Conservation (phyloP, 192 early-diverging fungal genomes). For the Endogone sp. region DNA sequence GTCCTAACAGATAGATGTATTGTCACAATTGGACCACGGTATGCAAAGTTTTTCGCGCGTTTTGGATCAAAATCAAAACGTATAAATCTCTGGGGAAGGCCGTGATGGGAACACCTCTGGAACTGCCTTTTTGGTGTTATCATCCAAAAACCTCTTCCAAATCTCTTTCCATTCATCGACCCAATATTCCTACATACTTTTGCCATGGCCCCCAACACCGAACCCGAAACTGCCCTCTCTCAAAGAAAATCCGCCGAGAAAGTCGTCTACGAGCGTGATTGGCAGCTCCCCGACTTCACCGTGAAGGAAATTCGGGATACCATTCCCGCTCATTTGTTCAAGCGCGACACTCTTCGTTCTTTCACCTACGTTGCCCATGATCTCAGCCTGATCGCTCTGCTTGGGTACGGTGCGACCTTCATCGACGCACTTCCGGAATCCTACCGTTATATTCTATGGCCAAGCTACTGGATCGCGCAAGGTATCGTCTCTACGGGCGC, state of each 20-base stretch:
- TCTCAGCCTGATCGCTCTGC: constrained; percentile 55
- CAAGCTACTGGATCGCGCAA: constrained; percentile 76
- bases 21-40: too few species aligned
- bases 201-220: constrained; percentile 6
- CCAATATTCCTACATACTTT: not conserved
- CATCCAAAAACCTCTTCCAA: not conserved
- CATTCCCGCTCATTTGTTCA: constrained; percentile 91
- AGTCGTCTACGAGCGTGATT: constrained; percentile 39
- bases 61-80: too few species aligned
- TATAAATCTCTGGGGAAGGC: too few species aligned
- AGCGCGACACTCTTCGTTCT: constrained; percentile 75
- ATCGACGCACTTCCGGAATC: constrained; percentile 43
- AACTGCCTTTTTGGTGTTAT: not conserved
- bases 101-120: too few species aligned
- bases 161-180: too few species aligned
- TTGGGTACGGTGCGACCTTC: constrained; percentile 66
- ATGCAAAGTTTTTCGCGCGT: too few species aligned
- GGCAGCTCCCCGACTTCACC: constrained; percentile 67
- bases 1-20: too few species aligned
- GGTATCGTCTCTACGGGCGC: constrained; percentile 84
- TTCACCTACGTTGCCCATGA: constrained; percentile 81
- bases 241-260: constrained; percentile 6
- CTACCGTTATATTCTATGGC: constrained; percentile 63
- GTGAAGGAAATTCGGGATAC: constrained; percentile 89
- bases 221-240: not conserved